Evolutionary conservation across 2,329 filamentous ascomycete genomes (phyloP).

Genomic region (Fusarium euwallaceae): DNA sequence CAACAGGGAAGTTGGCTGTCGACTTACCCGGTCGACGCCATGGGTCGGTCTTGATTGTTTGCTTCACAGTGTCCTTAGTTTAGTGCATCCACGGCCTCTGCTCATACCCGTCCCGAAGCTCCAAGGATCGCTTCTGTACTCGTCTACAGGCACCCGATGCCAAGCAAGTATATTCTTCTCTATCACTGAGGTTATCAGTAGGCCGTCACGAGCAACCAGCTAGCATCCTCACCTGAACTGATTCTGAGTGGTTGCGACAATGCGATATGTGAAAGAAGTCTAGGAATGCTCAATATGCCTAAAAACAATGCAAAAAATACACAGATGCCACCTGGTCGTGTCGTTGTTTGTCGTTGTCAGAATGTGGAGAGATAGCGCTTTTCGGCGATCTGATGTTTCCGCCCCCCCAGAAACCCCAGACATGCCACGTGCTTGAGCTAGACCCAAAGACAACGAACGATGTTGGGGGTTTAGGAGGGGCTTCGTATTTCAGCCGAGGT

Average conservation of each 20-base stretch:
- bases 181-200: background rate
- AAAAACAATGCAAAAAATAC: background rate
- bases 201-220: background rate
- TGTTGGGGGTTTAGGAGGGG: slow-evolving; percentile 5
- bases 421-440: slow-evolving; percentile 19
- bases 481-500: slow-evolving; percentile 14
- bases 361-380: slow-evolving; percentile 20
- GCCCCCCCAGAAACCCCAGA: slow-evolving; percentile 16
- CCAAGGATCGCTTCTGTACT: background rate
- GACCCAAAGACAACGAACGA: slow-evolving; percentile 15
- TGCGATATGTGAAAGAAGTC: background rate
- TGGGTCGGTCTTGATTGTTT: slow-evolving; percentile 21
- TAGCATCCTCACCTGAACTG: background rate
- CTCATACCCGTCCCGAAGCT: background rate
- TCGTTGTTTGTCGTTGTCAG: background rate
- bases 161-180: background rate
- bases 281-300: background rate
- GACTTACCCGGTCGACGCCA: slow-evolving; percentile 32
- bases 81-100: background rate
- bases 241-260: background rate
- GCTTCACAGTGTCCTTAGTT: slow-evolving; percentile 12
- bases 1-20: background rate
- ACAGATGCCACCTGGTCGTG: background rate
- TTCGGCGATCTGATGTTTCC: slow-evolving; percentile 14
- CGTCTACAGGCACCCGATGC: background rate